Conservation (phyloP, 805 yeast species). For the Jamesozyma gamospora region DNA sequence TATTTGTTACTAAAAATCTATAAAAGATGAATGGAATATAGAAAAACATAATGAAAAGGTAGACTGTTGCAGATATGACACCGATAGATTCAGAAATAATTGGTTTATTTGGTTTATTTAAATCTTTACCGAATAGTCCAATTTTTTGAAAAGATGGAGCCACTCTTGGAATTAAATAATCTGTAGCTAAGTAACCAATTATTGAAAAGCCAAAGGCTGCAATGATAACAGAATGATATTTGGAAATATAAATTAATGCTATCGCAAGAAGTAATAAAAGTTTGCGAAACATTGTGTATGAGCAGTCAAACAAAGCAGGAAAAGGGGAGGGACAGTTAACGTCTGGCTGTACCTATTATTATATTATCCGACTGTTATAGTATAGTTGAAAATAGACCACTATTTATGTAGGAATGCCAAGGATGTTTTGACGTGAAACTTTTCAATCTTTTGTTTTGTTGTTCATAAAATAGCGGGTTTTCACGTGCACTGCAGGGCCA, state of each 20-base stretch:
- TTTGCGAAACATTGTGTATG: background rate
- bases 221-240: slow-evolving; percentile 17
- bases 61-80: slow-evolving; percentile 74
- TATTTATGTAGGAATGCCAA: too few species aligned
- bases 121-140: slow-evolving; percentile 80
- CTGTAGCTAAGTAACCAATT: slow-evolving; percentile 54
- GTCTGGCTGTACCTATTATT: too few species aligned
- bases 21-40: slow-evolving; percentile 83
- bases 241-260: slow-evolving; percentile 12
- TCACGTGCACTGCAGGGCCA: too few species aligned
- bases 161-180: slow-evolving; percentile 57
- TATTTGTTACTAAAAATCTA: slow-evolving; percentile 52
- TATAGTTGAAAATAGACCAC: too few species aligned
- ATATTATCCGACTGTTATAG: too few species aligned
- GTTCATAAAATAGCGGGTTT: too few species aligned
- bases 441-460: too few species aligned
- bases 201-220: slow-evolving; percentile 59
- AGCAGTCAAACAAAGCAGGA: too few species aligned
- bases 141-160: slow-evolving; percentile 56
- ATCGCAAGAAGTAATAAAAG: slow-evolving; percentile 8
- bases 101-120: slow-evolving; percentile 67
- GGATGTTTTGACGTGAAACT: too few species aligned
- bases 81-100: slow-evolving; percentile 87
- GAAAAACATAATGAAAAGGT: slow-evolving; percentile 68
- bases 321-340: too few species aligned